Conservation (phyloP, 305 asterid genomes). For the Ilex paraguariensis region DNA sequence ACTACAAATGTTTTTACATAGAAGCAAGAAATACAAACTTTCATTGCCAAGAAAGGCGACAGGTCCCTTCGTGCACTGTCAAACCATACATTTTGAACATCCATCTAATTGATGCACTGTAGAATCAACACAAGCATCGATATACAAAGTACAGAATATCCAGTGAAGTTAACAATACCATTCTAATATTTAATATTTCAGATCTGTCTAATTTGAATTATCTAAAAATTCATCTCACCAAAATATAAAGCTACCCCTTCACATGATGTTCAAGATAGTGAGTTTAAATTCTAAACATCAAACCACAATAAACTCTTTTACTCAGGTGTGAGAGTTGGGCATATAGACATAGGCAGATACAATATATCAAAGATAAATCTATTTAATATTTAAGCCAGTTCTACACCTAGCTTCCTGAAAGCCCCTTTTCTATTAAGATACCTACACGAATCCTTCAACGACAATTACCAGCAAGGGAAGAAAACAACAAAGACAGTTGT, state of each 20-base stretch:
- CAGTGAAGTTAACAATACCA: background rate
- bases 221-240: background rate
- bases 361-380: too few species aligned
- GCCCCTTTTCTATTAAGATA: too few species aligned
- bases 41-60: conserved; percentile 19
- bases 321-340: too few species aligned
- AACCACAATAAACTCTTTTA: too few species aligned
- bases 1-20: conserved; percentile 35
- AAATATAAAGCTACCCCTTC: background rate
- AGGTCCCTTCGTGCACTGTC: conserved; percentile 5
- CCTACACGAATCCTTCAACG: too few species aligned
- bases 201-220: background rate
- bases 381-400: too few species aligned
- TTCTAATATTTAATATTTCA: background rate
- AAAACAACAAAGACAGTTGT: too few species aligned
- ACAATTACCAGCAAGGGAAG: too few species aligned
- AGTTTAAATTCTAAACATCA: background rate
- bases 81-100: background rate
- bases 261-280: background rate
- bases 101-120: conserved; percentile 2
- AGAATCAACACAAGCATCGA: conserved; percentile 3
- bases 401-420: too few species aligned
- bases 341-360: too few species aligned
- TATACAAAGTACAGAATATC: background rate
- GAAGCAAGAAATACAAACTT: conserved; percentile 20